Base-by-base conservation (phyloP, 192 early-diverging fungal genomes). In the Umbelopsis isabellina region DNA sequence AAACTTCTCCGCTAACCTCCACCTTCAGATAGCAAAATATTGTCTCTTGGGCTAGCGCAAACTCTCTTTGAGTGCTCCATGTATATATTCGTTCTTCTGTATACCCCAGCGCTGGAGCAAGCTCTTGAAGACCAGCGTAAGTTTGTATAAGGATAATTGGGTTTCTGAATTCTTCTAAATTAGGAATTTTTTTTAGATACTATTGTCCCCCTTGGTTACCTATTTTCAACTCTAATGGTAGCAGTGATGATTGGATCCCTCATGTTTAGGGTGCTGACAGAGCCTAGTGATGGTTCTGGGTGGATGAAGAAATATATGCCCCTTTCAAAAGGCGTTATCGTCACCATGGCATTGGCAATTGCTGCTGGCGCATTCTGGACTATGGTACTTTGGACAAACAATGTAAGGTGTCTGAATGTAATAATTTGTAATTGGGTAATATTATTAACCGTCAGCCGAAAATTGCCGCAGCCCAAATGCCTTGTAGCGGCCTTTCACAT, bases 1-100 rank as follows among this genome's bases (percentile, higher is more conserved):
- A 7, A 27, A 21, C 16, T 45, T 22, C 3, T 12, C 21, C n/a
- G 16, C 46, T 66, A 20, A 58, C 23, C 44, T 0, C 47, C 47
- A 18, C 8, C n/a, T 20, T 33, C 72, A 86, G 85, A 83, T 67
- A 75, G 69, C 69, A 83, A 78, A 27, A 83, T 88, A 44, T 18
- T 86, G 0, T 72, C 83, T 11, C 51, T 87, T 53, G 87, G 88
- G 27, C 58, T 80, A n/a, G 86, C 84, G 0, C 88, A 89, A 70
- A 84, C 86, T 1, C 77, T 88, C 15, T 89, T 87, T 74, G 88
- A 89, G 68, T 82, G 80, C 55, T 83, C 83, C 55, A 89, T 89
- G 88, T 89, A 89, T 71, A 81, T 82, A 3, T 89, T 89, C 71
- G 88, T 89, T 23, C 61, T 89, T 6, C 71, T 89, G 6, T 89